Conservation (phyloP, 257 asterid genomes). For the Ehretia macrophylla region DNA sequence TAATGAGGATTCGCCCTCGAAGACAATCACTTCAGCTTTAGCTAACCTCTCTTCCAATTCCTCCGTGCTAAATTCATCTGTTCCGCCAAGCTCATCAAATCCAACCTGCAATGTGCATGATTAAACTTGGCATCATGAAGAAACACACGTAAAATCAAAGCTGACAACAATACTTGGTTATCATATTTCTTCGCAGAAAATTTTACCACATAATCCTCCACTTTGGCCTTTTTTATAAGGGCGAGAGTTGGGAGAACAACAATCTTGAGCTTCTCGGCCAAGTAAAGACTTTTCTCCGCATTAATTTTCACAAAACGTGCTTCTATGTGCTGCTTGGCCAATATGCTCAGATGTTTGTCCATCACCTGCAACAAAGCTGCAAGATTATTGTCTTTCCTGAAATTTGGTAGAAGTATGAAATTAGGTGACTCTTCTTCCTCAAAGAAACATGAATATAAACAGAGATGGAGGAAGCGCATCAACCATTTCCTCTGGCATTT, state of each 20-base stretch:
- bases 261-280: constrained; percentile 85
- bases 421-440: too few relatives aligned
- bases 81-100: constrained; percentile 94
- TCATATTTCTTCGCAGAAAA: neutral
- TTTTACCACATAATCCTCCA: constrained; percentile 92
- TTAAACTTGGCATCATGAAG: constrained; percentile 2
- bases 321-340: constrained; percentile 87
- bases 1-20: constrained; percentile 72
- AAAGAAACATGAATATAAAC: too few relatives aligned
- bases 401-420: neutral
- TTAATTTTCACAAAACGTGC: constrained; percentile 86
- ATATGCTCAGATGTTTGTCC: constrained; percentile 81
- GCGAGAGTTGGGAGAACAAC: constrained; percentile 93
- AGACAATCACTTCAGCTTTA: constrained; percentile 58
- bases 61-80: constrained; percentile 86
- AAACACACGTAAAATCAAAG: constrained; percentile 1
- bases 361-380: constrained; percentile 55
- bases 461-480: too few relatives aligned
- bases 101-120: constrained; percentile 56
- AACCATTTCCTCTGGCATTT: too few relatives aligned
- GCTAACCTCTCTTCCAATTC: constrained; percentile 92
- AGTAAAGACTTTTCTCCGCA: constrained; percentile 90
- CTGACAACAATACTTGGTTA: neutral
- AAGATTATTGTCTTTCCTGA: neutral
- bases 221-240: constrained; percentile 84